A percentile compares a stretch with the other conserved stretches of the same genome.
phyloP scores from a whole-genome alignment of 1,284 basidiomycete species.

The Trichosporon sp. region DNA sequence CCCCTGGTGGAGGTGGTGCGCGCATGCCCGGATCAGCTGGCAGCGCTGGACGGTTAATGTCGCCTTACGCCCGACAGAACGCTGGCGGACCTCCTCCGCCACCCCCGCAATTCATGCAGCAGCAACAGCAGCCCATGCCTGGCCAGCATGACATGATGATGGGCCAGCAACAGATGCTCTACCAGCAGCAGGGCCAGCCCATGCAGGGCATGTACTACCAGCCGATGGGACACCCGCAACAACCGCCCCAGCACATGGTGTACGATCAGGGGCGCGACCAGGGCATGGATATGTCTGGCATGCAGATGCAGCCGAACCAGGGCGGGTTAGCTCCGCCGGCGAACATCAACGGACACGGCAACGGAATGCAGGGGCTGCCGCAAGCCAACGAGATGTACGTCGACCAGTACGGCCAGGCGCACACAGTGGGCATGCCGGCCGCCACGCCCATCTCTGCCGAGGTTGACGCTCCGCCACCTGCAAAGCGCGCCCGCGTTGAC shows the following conservation, averaged over 20 bases:
- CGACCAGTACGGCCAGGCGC: slow-evolving; percentile 44
- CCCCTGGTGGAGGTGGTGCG: neutral
- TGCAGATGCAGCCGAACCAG: slow-evolving; percentile 2
- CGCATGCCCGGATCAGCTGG: slow-evolving; percentile 7
- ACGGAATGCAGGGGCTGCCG: slow-evolving; percentile 26
- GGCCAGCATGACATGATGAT: slow-evolving; percentile 14
- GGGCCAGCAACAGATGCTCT: slow-evolving; percentile 18
- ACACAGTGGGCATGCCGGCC: slow-evolving; percentile 21
- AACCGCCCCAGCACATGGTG: slow-evolving; percentile 16
- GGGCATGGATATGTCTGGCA: slow-evolving; percentile 14
- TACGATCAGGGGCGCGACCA: slow-evolving; percentile 8
- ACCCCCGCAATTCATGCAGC: slow-evolving; percentile 33
- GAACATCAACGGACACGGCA: slow-evolving; percentile 36
- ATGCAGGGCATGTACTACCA: slow-evolving; percentile 26
- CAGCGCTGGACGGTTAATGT: slow-evolving; percentile 23
- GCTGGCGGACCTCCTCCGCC: slow-evolving; percentile 12
- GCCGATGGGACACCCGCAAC: slow-evolving; percentile 13
- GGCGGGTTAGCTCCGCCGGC: slow-evolving; percentile 31
- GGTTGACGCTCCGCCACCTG: slow-evolving; percentile 20
- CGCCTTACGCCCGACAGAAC: slow-evolving; percentile 22
- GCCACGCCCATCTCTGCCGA: slow-evolving; percentile 16
- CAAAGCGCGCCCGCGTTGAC: slow-evolving; percentile 23
- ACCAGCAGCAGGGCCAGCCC: slow-evolving; percentile 14
- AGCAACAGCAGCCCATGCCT: slow-evolving; percentile 13
- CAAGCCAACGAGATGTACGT: slow-evolving; percentile 38